Base-by-base conservation (phyloP, 164 flowering plant species). In the Pachysandra terminalis region DNA sequence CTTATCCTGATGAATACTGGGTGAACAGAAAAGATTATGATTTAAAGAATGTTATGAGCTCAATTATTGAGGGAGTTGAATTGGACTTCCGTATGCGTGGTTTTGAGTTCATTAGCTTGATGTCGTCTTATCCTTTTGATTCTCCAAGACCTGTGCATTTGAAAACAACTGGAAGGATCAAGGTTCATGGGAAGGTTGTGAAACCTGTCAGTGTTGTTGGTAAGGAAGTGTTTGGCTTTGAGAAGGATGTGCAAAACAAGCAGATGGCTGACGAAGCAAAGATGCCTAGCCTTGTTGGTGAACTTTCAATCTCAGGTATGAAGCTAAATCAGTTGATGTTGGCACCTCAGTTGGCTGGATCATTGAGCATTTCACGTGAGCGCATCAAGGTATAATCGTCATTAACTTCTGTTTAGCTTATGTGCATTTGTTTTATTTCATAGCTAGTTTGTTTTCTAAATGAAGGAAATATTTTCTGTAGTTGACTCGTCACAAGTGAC, bases 1-100 rank as follows among this genome's bases (percentile, higher is more conserved):
- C 90, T n/a, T 92, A 89, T 80, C 84, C 81, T 60, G 84, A 84
- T 66, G 87, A 84, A n/a, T 57, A 67, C 64, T 78, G 71, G 83
- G 62, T 77, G 41, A 59, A 79, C 56, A 73, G 65, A 73, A 73
- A 75, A 70, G 85, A 74, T 25, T 63, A 67, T 64, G 45, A 59
- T 68, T 49, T 65, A 56, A 79, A 66, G 66, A 71, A 27, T 56
- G 68, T 54, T 52, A 59, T 78, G 64, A 86, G 90, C 57, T 72
- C 86, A 48, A 70, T 65, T 56, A 74, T 95, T 62, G 96, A 92
- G 74, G 99, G 98, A 68, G 83, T 92, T 75, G 99, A 95, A 65
- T 65, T 92, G 81, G 99, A 92, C 74, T 73, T 92, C 32, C 86
- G 95, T 3, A 89, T 95, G 99, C 99, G 96, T 71, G 90, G 90